These are phyloP conservation scores for Pythium dissimile DNA, from an alignment of 352 stramenopile genomes.

Conservation along the genomic window DNA sequence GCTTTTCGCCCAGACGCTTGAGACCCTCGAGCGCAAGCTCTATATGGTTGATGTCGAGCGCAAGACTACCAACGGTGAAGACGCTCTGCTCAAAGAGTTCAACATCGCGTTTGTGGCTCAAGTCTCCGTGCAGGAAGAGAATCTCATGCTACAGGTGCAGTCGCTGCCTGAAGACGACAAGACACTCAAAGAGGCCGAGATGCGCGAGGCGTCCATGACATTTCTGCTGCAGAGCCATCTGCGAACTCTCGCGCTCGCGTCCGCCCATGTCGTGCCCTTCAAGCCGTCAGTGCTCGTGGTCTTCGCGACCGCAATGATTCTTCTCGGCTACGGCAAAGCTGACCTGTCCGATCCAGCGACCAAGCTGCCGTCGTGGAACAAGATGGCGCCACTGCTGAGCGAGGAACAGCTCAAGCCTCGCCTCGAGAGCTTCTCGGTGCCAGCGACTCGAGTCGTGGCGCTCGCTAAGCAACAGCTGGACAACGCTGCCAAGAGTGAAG, in stretches of 20 bases:
- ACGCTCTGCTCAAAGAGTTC: conserved; percentile 62
- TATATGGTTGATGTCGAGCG: conserved; percentile 68
- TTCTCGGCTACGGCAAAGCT: conserved; percentile 41
- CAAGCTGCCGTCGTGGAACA: conserved; percentile 57
- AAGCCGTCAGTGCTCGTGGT: conserved; percentile 40
- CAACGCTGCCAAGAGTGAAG: conserved; percentile 47
- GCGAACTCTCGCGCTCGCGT: conserved; percentile 40
- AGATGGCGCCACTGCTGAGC: conserved; percentile 43
- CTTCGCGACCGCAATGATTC: conserved; percentile 42
- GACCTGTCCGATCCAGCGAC: conserved; percentile 55
- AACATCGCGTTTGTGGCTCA: conserved; percentile 51
- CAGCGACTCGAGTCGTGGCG: conserved; percentile 11
- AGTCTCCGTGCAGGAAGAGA: conserved; percentile 63
- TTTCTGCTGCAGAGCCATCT: conserved; percentile 48
- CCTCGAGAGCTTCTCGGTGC: conserved; percentile 31
- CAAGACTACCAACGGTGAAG: conserved; percentile 34
- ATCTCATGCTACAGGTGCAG: conserved; percentile 42
- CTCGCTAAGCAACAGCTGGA: conserved; percentile 40
- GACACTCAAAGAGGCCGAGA: conserved; percentile 47
- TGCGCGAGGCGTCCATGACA: conserved; percentile 52
- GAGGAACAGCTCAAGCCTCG: conserved; percentile 29
- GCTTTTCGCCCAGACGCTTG: conserved; percentile 49
- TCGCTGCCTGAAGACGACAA: conserved; percentile 41
- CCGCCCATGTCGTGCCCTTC: conserved; percentile 55
- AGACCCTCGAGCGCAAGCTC: conserved; percentile 59